Evolutionary conservation across 2,329 filamentous ascomycete genomes (phyloP), one percentile per base, ranked within the genome.

Genomic region (Colletotrichum filicis): DNA sequence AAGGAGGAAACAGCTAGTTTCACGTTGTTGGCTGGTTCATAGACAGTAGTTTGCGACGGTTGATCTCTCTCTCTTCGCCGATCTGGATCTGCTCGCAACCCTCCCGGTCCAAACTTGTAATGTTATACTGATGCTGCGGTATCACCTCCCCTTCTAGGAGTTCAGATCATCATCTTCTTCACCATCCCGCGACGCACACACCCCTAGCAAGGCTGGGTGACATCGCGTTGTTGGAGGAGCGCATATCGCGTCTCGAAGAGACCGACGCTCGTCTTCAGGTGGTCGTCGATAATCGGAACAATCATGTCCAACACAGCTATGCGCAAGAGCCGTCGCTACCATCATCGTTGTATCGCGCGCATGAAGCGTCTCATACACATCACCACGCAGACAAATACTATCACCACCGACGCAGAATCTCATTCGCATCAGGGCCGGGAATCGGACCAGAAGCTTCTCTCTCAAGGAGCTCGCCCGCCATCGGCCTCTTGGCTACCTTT

Each of bases 141-240:
- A n/a, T 62, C 7, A 9, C 9, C 32, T 24, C 19, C 6, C 8
- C 16, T 76, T 1, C 74, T 74, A 19, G 73, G 72, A 76, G 76
- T 55, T 74, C 75, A 37, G 78, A 78, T 66, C 77, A 78, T 30
- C 46, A 52, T 19, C 22, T 52, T 28, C 35, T 52, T 28, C 37
- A 49, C 8, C 42, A 49, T 5, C 42, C 19, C 16, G 19, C 42
- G 16, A 46, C 42, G 16, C 42, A 46, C 19, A n/a, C 16, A 19
- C 19, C 42, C 42, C 42, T 28, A 35, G 64, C 63, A 22, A 52
- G 49, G 35, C 57, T 63, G 32, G 35, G 65, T 63, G 65, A 46
- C 52, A 46, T 63, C 30, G 53, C 64, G 5, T 55, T 22, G 65
- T 58, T 63, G 49, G 19, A 35, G 8, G 35, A 63, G 28, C 53